Percentiles rank a stretch among this genome's conserved stretches.
Evolutionary conservation across 768 basidiomycete species (phyloP).

Genomic region (Serendipita sp.): DNA sequence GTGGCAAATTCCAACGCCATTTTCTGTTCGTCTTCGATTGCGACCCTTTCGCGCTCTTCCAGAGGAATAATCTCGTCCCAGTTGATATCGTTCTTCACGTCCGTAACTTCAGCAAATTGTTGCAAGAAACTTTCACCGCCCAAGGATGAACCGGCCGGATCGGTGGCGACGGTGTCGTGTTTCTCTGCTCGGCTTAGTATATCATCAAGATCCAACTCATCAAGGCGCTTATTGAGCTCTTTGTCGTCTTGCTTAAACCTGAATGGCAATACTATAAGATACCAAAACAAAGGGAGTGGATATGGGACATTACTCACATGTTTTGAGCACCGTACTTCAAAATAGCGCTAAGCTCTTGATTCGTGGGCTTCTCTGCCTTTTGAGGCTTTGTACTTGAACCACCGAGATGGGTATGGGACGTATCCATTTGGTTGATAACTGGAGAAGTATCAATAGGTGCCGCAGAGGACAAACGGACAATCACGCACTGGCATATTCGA

Average conservation of each 20-base stretch:
- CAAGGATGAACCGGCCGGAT: conserved; percentile 71
- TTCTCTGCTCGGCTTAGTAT: conserved; percentile 93
- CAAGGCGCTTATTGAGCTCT: conserved; percentile 85
- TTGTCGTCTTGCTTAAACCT: conserved; percentile 97
- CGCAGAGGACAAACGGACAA: background rate
- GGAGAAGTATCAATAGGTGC: conserved; percentile 4
- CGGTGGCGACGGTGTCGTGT: conserved; percentile 82
- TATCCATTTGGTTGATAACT: conserved; percentile 99
- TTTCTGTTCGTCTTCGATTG: conserved; percentile 61
- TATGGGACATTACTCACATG: conserved; percentile 37
- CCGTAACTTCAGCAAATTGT: conserved; percentile 88
- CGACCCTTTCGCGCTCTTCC: conserved; percentile 73
- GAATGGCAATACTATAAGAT: background rate
- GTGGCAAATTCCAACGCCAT: conserved; percentile 54
- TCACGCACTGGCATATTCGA: conserved; percentile 93
- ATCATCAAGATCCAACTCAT: conserved; percentile 98
- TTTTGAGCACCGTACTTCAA: conserved; percentile 98
- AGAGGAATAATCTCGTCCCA: conserved; percentile 99
- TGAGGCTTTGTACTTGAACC: conserved; percentile 35
- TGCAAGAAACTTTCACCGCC: conserved; percentile 95
- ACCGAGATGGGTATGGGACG: conserved; percentile 88
- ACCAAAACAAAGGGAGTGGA: background rate
- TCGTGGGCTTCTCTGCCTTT: conserved; percentile 75
- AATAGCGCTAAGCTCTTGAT: conserved; percentile 92
- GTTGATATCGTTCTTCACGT: conserved; percentile 94